Evolutionary conservation across 768 basidiomycete species (phyloP), one percentile per base, ranked within the genome.

Genomic region (Russula lepida): DNA sequence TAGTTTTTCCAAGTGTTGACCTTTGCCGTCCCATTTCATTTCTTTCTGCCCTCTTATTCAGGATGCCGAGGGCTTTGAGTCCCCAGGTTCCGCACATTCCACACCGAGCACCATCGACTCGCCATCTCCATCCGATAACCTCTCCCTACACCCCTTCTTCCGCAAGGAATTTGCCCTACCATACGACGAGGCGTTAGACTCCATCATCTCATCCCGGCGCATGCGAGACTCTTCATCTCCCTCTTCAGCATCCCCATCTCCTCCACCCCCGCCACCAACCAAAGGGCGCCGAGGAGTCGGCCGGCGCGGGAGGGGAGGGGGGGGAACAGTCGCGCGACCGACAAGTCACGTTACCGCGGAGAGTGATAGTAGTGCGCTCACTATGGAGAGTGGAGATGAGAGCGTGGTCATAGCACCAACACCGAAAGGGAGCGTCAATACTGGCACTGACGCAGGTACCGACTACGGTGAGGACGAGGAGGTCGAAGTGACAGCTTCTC

Each of bases 341-440:
- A 86, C 88, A 0, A 88, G 88, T 0, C 72, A 90, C n/a, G 81
- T 90, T 2, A 84, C 82, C 15, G 89, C 89, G 1, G 88, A 92
- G 68, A 91, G 89, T 68, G 89, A 91, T 64, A 89, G 87, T 67
- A 91, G 89, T 64, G 89, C 86, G 28, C 70, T 92, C 67, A 92
- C 89, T 4, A 84, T 88, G 69, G 88, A 91, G 71, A 90, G 88
- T 63, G 88, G 84, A 7, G 89, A 91, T 58, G 89, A 92, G 68
- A 81, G 77, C 49, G 74, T 72, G 6, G 75, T 71, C 49, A 74
- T 72, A 4, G 76, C 72, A 19, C 83, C 80, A 27, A 85, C 84
- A 9, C 83, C 84, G 1, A 75, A 81, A 67, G 85, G 82, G 35
- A 89, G 87, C 64, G 78, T 83, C 33, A 77, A 83, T 19, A 89